phyloP scores from a whole-genome alignment of 2,329 filamentous ascomycete genomes.

The Verticillium nonalfalfae region DNA sequence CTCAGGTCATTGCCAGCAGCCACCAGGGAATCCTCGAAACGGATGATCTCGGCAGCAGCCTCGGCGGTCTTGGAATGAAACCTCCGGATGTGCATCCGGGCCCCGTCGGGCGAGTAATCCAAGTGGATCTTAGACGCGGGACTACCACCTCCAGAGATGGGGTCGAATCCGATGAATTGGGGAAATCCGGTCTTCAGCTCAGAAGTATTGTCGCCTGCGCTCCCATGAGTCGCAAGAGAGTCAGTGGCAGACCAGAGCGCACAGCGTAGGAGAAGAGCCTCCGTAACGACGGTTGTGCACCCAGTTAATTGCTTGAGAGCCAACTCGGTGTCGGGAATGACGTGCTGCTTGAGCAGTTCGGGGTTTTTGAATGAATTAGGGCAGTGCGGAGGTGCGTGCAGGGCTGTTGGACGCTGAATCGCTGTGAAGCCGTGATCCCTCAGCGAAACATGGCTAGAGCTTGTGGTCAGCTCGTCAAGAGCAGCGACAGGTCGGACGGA shows the following conservation, averaged over 20 bases:
- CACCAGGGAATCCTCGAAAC: constrained; percentile 10
- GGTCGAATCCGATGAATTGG: constrained; percentile 16
- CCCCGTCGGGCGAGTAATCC: constrained; percentile 19
- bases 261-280: constrained; percentile 13
- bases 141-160: constrained; percentile 11
- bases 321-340: constrained; percentile 17
- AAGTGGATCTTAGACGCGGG: constrained; percentile 21
- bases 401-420: constrained; percentile 9
- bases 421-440: constrained; percentile 12
- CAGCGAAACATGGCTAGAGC: constrained; percentile 2
- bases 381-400: constrained; percentile 15
- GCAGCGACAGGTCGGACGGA: background rate
- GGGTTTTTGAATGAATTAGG: constrained; percentile 14
- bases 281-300: constrained; percentile 16
- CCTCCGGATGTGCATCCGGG: constrained; percentile 17
- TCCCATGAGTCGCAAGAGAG: constrained; percentile 7
- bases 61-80: constrained; percentile 15
- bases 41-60: constrained; percentile 14
- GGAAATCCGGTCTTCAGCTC: constrained; percentile 4
- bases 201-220: background rate
- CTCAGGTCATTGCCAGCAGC: constrained; percentile 2
- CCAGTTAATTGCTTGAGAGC: constrained; percentile 19
- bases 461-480: background rate
- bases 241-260: background rate
- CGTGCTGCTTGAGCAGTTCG: constrained; percentile 13